Evolutionary conservation across 129 eudicot genomes (phyloP), one percentile per base, ranked within the genome.

Genomic region (Oenanthe sinensis): DNA sequence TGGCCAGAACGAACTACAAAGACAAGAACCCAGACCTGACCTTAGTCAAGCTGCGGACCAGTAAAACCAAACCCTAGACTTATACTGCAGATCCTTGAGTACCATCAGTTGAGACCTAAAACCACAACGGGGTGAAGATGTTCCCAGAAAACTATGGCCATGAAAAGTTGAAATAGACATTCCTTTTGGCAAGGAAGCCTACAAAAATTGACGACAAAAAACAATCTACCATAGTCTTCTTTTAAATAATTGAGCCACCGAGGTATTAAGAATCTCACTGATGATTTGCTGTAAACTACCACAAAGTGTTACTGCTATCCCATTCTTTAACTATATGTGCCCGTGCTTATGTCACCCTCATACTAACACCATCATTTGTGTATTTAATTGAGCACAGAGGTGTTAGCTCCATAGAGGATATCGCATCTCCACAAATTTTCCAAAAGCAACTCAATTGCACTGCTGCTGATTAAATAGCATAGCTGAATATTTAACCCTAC

Each of bases 391-490:
- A 26, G 77, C 39, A 74, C 40, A 26, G 49, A 33, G 42, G 76
- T 15, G 19, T 22, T 47, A 22, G 16, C 20, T 49, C 24, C 19
- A 22, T 70, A 89, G 40, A 96, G 96, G 79, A 92, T 90, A 76
- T 96, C 97, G 45, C 99, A 96, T 55, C 92, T 90, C 97, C 97
- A 90, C 82, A 96, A 85, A 76, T 78, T 84, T 81, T 83, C 91
- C 30, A 87, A 83, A 6, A 96, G 97, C 54, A 73, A 60, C 81
- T 90, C 95, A 26, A 96, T 83, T 30, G 87, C 60, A 50, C 85
- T 87, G 85, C 89, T 86, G 87, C 87, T 90, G 80, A 96, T 83
- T 50, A 87, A 85, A 79, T 81, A 87, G 97, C 99, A 96, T 69
- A 85, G 91, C 81, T 92, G 92, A 78, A 96, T 87, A 85, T 96